Percentiles rank a stretch among this genome's conserved stretches.
phyloP scores from a whole-genome alignment of 306 rosid species.

The Sesbania bispinosa region DNA sequence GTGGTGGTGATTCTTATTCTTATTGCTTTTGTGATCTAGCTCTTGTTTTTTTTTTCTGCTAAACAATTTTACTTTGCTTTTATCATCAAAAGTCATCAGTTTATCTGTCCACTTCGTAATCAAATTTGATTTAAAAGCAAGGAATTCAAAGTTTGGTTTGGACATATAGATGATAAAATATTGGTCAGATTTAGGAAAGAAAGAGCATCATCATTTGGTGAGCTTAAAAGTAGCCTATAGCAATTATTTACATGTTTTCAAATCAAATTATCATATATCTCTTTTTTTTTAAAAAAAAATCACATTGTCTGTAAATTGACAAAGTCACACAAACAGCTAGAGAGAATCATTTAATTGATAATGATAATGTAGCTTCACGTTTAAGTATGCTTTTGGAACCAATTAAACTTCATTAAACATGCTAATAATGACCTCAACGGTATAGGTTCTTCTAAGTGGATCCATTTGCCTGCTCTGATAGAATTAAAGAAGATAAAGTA shows the following conservation, averaged over 20 bases:
- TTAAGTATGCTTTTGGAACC: neutral
- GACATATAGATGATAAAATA: neutral
- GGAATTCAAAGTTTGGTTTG: slow-evolving; percentile 16
- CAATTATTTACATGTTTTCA: neutral
- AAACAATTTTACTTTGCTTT: neutral
- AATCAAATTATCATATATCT: slow-evolving; percentile 7
- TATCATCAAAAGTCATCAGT: slow-evolving; percentile 8
- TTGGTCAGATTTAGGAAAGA: neutral
- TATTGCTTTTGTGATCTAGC: too few species aligned
- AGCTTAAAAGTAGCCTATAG: neutral
- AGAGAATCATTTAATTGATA: slow-evolving; percentile 9
- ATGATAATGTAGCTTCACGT: slow-evolving; percentile 26
- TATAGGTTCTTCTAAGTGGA: neutral
- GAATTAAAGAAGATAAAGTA: neutral
- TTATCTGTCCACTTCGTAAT: slow-evolving; percentile 16
- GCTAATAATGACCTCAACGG: neutral
- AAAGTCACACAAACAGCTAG: neutral
- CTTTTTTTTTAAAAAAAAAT: too few species aligned
- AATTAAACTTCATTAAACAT: neutral
- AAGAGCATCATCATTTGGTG: slow-evolving; percentile 9
- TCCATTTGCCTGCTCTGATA: neutral
- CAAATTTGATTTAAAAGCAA: slow-evolving; percentile 24
- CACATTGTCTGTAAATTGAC: neutral
- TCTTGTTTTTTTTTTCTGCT: neutral
- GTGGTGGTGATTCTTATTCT: neutral